These are phyloP conservation scores for Leccinum disarticulatum DNA, from an alignment of 768 basidiomycete species.

Conservation along the genomic window DNA sequence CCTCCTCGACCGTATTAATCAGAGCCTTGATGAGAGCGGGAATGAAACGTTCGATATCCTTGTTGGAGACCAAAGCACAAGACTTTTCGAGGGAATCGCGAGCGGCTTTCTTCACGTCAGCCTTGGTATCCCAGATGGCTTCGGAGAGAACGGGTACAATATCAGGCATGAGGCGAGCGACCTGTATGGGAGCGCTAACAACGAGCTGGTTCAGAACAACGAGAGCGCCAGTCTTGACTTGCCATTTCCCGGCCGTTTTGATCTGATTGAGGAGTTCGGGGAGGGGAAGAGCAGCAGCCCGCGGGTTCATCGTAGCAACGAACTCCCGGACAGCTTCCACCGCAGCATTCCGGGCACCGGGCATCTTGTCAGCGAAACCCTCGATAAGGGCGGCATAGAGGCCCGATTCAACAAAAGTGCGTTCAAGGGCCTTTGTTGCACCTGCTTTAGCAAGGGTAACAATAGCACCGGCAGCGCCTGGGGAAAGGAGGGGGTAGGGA, in stretches of 20 bases:
- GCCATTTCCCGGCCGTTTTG: slow-evolving; percentile 97
- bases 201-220: slow-evolving; percentile 85
- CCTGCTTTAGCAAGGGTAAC: slow-evolving; percentile 64
- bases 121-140: slow-evolving; percentile 98
- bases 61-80: slow-evolving; percentile 94
- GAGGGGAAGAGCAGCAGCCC: slow-evolving; percentile 81
- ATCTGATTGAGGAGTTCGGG: slow-evolving; percentile 89
- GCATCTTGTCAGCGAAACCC: slow-evolving; percentile 93
- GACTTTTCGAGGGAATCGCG: slow-evolving; percentile 93
- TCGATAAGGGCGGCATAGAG: slow-evolving; percentile 87
- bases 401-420: slow-evolving; percentile 83
- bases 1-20: slow-evolving; percentile 99
- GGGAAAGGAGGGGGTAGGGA: no score
- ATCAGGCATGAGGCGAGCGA: slow-evolving; percentile 87
- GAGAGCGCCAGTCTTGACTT: slow-evolving; percentile 89
- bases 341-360: slow-evolving; percentile 81
- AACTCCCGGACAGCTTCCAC: slow-evolving; percentile 79
- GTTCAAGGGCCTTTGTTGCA: slow-evolving; percentile 81
- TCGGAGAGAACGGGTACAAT: slow-evolving; percentile 93
- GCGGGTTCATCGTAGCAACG: slow-evolving; percentile 80
- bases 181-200: slow-evolving; percentile 76
- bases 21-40: slow-evolving; percentile 96
- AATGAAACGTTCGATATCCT: slow-evolving; percentile 97
- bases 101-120: slow-evolving; percentile 98
- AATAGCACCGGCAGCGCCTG: slow-evolving; percentile 75